phyloP scores from a whole-genome alignment of 2,329 filamentous ascomycete species.

The Pezicula radicicola region DNA sequence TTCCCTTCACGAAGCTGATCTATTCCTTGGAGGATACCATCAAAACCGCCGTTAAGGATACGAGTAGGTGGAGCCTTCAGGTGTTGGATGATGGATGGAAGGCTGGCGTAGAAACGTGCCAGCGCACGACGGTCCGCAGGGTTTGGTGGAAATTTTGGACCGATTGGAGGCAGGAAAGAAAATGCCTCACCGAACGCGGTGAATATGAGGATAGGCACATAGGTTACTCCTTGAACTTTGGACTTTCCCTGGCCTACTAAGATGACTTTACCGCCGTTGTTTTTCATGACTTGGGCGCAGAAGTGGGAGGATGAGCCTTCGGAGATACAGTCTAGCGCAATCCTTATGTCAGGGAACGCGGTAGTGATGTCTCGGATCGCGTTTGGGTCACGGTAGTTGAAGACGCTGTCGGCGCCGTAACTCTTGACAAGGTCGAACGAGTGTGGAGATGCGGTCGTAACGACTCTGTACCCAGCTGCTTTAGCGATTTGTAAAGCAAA shows the following conservation, averaged over 20 bases:
- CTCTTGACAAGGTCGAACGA: conserved; percentile 42
- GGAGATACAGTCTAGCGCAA: conserved; percentile 47
- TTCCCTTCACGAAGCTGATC: conserved; percentile 13
- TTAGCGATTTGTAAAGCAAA: conserved; percentile 44
- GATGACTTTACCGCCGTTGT: conserved; percentile 35
- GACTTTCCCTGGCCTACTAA: conserved; percentile 34
- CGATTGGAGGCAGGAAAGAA: conserved; percentile 16
- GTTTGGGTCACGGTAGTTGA: conserved; percentile 43
- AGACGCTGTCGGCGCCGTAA: conserved; percentile 39
- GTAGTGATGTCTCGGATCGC: conserved; percentile 41
- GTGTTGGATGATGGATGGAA: conserved; percentile 27
- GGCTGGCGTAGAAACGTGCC: conserved; percentile 27
- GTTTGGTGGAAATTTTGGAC: conserved; percentile 5
- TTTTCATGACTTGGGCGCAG: conserved; percentile 29
- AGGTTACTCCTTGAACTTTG: conserved; percentile 2
- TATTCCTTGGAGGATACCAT: conserved; percentile 13
- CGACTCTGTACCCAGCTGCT: conserved; percentile 30
- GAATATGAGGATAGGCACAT: conserved; percentile 4
- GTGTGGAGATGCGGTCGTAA: conserved; percentile 40
- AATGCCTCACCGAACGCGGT: conserved; percentile 8
- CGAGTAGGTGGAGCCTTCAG: conserved; percentile 9
- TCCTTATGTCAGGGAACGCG: conserved; percentile 34
- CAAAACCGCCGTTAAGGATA: conserved; percentile 17
- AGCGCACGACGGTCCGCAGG: conserved; percentile 6
- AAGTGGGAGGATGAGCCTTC: conserved; percentile 28